phyloP scores from a whole-genome alignment of 2,329 filamentous ascomycete species.

The Colletotrichum sp. region DNA sequence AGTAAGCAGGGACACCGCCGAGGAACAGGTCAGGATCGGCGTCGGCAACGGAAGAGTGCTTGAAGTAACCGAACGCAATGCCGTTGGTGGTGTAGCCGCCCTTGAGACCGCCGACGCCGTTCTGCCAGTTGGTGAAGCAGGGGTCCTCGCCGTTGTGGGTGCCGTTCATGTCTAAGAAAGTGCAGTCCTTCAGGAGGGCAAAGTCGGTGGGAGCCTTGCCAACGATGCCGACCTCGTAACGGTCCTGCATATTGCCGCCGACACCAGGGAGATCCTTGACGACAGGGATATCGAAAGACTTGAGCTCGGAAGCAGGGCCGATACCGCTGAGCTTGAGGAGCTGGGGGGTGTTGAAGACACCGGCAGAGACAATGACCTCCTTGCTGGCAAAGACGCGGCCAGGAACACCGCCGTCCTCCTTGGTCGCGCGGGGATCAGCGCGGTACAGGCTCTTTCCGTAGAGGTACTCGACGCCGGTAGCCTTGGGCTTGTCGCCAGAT shows the following conservation, averaged over 20 bases:
- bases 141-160: slow-evolving; percentile 32
- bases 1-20: slow-evolving; percentile 58
- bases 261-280: slow-evolving; percentile 53
- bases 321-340: slow-evolving; percentile 58
- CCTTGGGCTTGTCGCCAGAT: slow-evolving; percentile 31
- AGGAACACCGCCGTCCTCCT: not conserved
- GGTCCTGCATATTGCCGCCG: slow-evolving; percentile 54
- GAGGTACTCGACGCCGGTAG: slow-evolving; percentile 46
- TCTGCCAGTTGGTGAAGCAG: slow-evolving; percentile 39
- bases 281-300: slow-evolving; percentile 47
- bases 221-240: slow-evolving; percentile 35
- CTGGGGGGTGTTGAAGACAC: slow-evolving; percentile 55
- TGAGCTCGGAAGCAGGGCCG: slow-evolving; percentile 46
- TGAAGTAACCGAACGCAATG: slow-evolving; percentile 53
- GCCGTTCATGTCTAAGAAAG: slow-evolving; percentile 28
- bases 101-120: slow-evolving; percentile 30
- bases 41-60: slow-evolving; percentile 40
- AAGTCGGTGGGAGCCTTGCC: slow-evolving; percentile 28
- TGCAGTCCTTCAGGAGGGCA: slow-evolving; percentile 33
- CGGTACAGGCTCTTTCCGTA: slow-evolving; percentile 44
- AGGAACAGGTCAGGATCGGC: slow-evolving; percentile 57
- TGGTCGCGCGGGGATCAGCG: slow-evolving; percentile 41
- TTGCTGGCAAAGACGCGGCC: slow-evolving; percentile 31
- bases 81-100: slow-evolving; percentile 51
- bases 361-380: slow-evolving; percentile 55